Evolutionary conservation across 2,329 filamentous ascomycete genomes (phyloP).

Genomic region (Cryphonectria carpinicola): DNA sequence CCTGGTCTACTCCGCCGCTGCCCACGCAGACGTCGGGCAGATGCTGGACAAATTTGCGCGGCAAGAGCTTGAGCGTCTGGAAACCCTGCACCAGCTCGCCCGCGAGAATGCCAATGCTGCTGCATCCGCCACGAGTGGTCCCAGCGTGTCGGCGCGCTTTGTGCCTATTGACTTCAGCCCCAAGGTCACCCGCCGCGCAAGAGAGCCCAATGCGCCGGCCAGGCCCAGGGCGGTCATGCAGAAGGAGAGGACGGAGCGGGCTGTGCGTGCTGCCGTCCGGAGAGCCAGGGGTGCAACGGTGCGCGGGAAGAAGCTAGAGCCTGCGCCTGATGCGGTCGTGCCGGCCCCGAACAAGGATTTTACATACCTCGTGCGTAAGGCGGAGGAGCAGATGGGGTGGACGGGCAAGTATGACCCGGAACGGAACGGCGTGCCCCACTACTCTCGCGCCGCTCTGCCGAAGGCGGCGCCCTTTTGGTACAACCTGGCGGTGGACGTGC

Average conservation of each 20-base stretch:
- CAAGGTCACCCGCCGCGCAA: not conserved
- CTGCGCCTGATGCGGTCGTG: not conserved
- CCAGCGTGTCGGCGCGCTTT: not conserved
- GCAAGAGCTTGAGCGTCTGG: not conserved
- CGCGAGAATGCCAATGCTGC: not conserved
- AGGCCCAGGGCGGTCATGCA: slow-evolving; percentile 17
- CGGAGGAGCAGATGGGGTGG: slow-evolving; percentile 17
- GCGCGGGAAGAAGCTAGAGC: not conserved
- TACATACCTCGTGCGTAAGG: slow-evolving; percentile 15
- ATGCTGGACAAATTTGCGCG: slow-evolving; percentile 24
- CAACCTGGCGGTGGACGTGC: slow-evolving; percentile 8
- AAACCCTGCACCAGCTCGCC: not conserved
- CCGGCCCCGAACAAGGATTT: slow-evolving; percentile 16
- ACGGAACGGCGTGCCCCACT: not conserved
- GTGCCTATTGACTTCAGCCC: not conserved
- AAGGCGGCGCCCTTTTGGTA: slow-evolving; percentile 10
- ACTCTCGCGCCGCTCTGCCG: slow-evolving; percentile 4
- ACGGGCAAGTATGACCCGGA: slow-evolving; percentile 6
- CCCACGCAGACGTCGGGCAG: slow-evolving; percentile 22
- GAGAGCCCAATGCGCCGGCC: slow-evolving; percentile 3
- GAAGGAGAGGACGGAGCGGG: slow-evolving; percentile 5
- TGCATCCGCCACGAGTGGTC: not conserved
- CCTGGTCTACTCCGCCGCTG: slow-evolving; percentile 19
- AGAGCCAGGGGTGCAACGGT: not conserved
- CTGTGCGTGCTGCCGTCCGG: not conserved